phyloP scores from a whole-genome alignment of 345 rosid species.

The Syzygium grande region DNA sequence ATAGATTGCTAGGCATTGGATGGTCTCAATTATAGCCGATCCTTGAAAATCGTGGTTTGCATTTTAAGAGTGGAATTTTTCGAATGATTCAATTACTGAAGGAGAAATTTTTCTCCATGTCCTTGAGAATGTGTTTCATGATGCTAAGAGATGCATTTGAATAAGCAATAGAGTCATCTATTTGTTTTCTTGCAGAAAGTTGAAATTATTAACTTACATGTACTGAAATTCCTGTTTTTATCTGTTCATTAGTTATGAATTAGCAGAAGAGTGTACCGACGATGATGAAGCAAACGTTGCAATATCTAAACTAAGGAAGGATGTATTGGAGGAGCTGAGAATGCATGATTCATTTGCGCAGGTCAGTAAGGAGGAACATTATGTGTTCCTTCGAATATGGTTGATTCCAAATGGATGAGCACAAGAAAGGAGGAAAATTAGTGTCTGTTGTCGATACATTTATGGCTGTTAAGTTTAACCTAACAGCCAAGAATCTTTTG shows the following conservation, averaged over 20 bases:
- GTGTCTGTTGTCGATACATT: not conserved
- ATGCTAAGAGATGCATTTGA: not conserved
- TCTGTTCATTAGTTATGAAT: conserved; percentile 47
- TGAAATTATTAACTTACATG: not conserved
- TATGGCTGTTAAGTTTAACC: not conserved
- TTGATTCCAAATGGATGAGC: not conserved
- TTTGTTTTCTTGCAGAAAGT: not conserved
- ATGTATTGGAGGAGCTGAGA: conserved; percentile 63
- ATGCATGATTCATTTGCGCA: conserved; percentile 65
- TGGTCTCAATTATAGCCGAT: not conserved
- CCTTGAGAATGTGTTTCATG: not conserved
- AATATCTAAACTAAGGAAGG: conserved; percentile 59
- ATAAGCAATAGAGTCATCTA: not conserved
- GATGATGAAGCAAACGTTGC: conserved; percentile 87
- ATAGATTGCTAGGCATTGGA: not conserved
- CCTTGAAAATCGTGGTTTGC: not conserved
- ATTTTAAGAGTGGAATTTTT: not conserved
- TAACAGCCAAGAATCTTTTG: not conserved
- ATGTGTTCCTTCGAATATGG: not conserved
- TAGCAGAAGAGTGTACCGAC: conserved; percentile 90
- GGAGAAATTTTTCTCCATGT: not conserved
- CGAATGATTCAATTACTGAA: not conserved
- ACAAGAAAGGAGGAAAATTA: not conserved
- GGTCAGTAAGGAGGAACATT: conserved; percentile 22
- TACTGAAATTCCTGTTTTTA: conserved; percentile 4